Evolutionary conservation across 805 yeast genomes (phyloP).

Genomic region (Spathaspora hagerdaliae): DNA sequence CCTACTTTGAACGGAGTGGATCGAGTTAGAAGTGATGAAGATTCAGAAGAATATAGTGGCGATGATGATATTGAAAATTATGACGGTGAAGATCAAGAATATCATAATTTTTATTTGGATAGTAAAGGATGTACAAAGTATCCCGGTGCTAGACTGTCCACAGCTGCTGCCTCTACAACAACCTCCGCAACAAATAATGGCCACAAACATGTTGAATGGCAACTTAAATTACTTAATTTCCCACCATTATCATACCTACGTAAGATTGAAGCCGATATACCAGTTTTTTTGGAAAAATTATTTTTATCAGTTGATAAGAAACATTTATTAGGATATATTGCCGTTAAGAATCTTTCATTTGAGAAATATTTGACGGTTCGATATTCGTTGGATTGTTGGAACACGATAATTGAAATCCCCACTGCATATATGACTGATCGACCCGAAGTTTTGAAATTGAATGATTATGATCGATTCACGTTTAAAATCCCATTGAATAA

Average conservation of each 20-base stretch:
- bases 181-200: not conserved
- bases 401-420: slow-evolving; percentile 63
- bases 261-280: slow-evolving; percentile 32
- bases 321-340: slow-evolving; percentile 65
- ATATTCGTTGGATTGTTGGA: slow-evolving; percentile 80
- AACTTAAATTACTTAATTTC: slow-evolving; percentile 38
- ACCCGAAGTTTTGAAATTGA: slow-evolving; percentile 43
- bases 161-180: not conserved
- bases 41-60: slow-evolving; percentile 14
- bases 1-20: slow-evolving; percentile 36
- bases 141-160: slow-evolving; percentile 1
- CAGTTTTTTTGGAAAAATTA: slow-evolving; percentile 63
- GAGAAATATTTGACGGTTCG: slow-evolving; percentile 65
- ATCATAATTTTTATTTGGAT: slow-evolving; percentile 6
- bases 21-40: slow-evolving; percentile 9
- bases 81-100: slow-evolving; percentile 11
- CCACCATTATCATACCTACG: slow-evolving; percentile 44
- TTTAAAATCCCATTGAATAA: slow-evolving; percentile 54
- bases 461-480: slow-evolving; percentile 66
- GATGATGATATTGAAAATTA: slow-evolving; percentile 21
- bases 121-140: slow-evolving; percentile 9
- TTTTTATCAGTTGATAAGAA: slow-evolving; percentile 56
- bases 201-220: slow-evolving; percentile 33
- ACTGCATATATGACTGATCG: slow-evolving; percentile 57
- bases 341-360: slow-evolving; percentile 72